These are phyloP conservation scores for Linderniella brevidens DNA, from an alignment of 257 asterid species.

Conservation along the genomic window DNA sequence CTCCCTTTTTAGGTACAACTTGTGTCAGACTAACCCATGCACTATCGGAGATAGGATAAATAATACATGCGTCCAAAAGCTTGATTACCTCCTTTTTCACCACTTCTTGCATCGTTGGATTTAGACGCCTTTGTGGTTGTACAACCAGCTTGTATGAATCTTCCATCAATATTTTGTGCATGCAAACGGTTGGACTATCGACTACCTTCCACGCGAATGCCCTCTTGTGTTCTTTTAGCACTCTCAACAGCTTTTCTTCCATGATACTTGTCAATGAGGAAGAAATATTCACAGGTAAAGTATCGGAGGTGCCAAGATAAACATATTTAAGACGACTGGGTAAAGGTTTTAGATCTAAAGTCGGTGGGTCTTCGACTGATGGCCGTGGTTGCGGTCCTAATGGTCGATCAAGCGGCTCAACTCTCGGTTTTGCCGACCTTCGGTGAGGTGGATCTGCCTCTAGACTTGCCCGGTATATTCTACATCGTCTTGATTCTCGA, in stretches of 20 bases:
- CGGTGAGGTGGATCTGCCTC: too few relatives aligned
- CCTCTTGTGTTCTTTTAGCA: too few relatives aligned
- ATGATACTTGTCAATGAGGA: background rate
- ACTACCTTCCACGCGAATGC: too few relatives aligned
- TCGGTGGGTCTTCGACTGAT: too few relatives aligned
- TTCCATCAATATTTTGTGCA: background rate
- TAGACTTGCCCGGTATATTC: too few relatives aligned
- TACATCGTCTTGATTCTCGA: too few relatives aligned
- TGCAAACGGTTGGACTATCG: background rate
- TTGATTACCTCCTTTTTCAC: conserved; percentile 4
- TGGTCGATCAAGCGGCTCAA: too few relatives aligned
- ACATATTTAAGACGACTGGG: background rate
- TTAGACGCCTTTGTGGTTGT: background rate
- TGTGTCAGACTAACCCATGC: conserved; percentile 1
- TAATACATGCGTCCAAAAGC: background rate
- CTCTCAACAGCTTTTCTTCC: background rate
- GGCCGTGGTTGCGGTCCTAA: too few relatives aligned
- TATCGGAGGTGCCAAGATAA: background rate
- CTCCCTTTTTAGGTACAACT: background rate
- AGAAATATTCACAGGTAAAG: background rate
- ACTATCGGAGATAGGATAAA: conserved; percentile 2
- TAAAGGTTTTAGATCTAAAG: too few relatives aligned
- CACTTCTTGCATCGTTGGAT: background rate
- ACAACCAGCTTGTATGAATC: background rate
- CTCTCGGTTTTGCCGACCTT: too few relatives aligned